These are phyloP conservation scores for Rhizopus arrhizus DNA, from an alignment of 371 early-diverging fungal genomes.

Conservation along the genomic window DNA sequence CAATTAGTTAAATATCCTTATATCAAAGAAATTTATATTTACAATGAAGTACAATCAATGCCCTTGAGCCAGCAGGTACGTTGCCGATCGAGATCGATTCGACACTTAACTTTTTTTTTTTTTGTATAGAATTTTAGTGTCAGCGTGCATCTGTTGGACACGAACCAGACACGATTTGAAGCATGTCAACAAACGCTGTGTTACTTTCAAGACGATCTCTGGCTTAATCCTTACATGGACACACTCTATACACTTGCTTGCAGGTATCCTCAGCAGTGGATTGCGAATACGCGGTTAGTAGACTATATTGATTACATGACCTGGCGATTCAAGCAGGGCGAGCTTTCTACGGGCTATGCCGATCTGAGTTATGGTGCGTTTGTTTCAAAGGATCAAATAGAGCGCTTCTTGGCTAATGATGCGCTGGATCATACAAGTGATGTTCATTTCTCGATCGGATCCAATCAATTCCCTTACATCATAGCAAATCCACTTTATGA, in stretches of 20 bases:
- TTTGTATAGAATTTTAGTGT: slow-evolving; percentile 1
- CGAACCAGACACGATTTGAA: slow-evolving; percentile 23
- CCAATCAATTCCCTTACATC: slow-evolving; percentile 65
- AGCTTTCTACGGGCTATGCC: slow-evolving; percentile 41
- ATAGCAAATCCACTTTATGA: slow-evolving; percentile 54
- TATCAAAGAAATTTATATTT: slow-evolving; percentile 52
- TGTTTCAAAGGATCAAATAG: slow-evolving; percentile 45
- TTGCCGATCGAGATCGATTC: slow-evolving; percentile 11
- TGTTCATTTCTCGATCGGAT: slow-evolving; percentile 61
- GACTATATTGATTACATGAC: slow-evolving; percentile 56
- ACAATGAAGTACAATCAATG: slow-evolving; percentile 36
- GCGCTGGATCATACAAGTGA: slow-evolving; percentile 22
- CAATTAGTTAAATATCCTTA: background rate
- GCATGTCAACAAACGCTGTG: slow-evolving; percentile 56
- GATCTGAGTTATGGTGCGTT: slow-evolving; percentile 61
- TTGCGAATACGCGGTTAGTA: slow-evolving; percentile 54
- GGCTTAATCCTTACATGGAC: slow-evolving; percentile 64
- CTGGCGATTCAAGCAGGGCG: slow-evolving; percentile 60
- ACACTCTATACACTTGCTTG: slow-evolving; percentile 62
- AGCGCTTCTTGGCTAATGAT: slow-evolving; percentile 42
- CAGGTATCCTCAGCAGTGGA: slow-evolving; percentile 51
- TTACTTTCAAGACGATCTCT: slow-evolving; percentile 68
- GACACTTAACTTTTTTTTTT: background rate
- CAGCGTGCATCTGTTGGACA: background rate
- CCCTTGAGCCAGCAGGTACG: too few species aligned